Conservation (phyloP, 2,329 filamentous ascomycete genomes). For the Xylaria sp. region DNA sequence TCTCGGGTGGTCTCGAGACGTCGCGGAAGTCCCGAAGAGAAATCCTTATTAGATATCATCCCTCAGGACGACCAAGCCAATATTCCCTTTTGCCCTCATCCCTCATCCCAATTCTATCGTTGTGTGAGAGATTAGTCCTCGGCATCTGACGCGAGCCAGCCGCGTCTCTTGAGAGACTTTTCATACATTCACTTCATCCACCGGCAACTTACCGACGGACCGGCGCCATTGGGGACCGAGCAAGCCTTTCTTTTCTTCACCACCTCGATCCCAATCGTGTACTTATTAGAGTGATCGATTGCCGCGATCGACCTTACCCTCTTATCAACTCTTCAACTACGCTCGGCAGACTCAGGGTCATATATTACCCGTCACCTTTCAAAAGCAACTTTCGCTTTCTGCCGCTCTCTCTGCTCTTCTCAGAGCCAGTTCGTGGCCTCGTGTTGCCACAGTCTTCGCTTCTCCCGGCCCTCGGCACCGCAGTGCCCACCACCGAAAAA, state of each 20-base stretch:
- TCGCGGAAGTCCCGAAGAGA: background rate
- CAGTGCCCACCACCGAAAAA: conserved; percentile 2
- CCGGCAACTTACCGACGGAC: conserved; percentile 6
- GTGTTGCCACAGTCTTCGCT: conserved; percentile 2
- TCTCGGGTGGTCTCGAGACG: conserved; percentile 13
- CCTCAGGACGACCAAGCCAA: conserved; percentile 3
- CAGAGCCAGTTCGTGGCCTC: conserved; percentile 2
- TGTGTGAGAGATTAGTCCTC: background rate
- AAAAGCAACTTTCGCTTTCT: background rate
- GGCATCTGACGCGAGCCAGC: conserved; percentile 1
- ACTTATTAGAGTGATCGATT: conserved; percentile 7
- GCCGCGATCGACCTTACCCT: conserved; percentile 14
- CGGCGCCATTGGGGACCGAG: background rate
- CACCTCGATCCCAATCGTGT: background rate
- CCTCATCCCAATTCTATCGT: background rate
- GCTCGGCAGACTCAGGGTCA: conserved; percentile 3
- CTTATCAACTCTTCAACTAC: conserved; percentile 1
- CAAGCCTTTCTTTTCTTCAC: background rate
- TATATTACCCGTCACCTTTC: background rate
- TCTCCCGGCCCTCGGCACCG: conserved; percentile 4
- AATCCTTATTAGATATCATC: background rate
- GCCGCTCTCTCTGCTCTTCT: background rate
- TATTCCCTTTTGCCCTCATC: background rate
- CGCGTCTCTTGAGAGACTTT: background rate
- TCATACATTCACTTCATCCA: background rate